Evolutionary conservation across 176 grass and related monocot genomes (phyloP).

Genomic region (Elymus sibiricus): DNA sequence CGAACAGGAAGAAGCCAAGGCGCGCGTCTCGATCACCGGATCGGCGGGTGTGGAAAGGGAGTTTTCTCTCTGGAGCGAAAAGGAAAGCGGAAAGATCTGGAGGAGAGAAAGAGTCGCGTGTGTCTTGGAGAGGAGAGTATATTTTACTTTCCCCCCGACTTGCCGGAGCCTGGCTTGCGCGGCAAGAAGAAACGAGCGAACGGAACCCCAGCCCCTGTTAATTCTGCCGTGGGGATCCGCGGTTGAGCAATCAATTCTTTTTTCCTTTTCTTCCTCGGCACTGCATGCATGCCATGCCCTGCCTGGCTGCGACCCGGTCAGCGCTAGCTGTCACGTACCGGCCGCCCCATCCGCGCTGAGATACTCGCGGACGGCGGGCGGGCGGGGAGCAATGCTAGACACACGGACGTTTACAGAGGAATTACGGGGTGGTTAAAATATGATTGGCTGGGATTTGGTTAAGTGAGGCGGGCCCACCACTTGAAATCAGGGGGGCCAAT

Average conservation of each 20-base stretch:
- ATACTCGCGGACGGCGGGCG: too few relatives aligned
- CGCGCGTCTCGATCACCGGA: neutral
- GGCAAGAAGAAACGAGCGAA: slow-evolving; percentile 4
- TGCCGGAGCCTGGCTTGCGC: slow-evolving; percentile 25
- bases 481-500: too few relatives aligned
- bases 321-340: neutral
- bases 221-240: slow-evolving; percentile 7
- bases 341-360: neutral
- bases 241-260: neutral
- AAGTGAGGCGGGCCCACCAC: too few relatives aligned
- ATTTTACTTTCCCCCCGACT: neutral
- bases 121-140: neutral
- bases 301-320: neutral
- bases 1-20: neutral
- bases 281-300: neutral
- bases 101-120: neutral
- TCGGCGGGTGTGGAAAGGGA: neutral
- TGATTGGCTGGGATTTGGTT: too few relatives aligned
- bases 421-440: too few relatives aligned
- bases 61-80: neutral
- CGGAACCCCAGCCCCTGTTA: neutral
- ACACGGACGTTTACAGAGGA: too few relatives aligned
- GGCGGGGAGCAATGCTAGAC: too few relatives aligned
- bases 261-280: neutral
- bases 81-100: neutral